Percentiles rank a stretch among this genome's conserved stretches.
Evolutionary conservation across 371 early-diverging fungal species (phyloP).

Genomic region (Mucor irregularis): DNA sequence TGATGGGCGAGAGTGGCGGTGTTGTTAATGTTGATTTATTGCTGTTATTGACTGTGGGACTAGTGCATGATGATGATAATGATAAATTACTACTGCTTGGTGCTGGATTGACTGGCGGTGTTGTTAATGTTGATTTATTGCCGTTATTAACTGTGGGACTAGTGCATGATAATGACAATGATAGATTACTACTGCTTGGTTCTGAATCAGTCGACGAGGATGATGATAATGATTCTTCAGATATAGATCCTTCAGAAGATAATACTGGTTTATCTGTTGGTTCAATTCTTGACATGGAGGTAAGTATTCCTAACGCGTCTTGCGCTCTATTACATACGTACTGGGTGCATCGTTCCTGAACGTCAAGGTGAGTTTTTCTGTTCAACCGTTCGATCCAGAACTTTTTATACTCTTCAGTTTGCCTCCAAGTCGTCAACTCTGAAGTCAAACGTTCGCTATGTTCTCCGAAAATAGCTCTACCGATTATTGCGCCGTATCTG

Average conservation of each 20-base stretch:
- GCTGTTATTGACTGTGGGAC: conserved; percentile 15
- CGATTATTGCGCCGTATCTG: conserved; percentile 24
- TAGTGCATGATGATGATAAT: conserved; percentile 13
- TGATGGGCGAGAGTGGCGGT: conserved; percentile 15
- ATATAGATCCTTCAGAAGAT: conserved; percentile 12
- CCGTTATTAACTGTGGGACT: conserved; percentile 14
- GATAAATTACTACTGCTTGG: conserved; percentile 18
- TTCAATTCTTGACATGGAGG: conserved; percentile 16
- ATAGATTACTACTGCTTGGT: conserved; percentile 16
- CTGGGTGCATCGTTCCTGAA: conserved; percentile 9
- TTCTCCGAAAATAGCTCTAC: conserved; percentile 10
- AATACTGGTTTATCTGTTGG: conserved; percentile 13
- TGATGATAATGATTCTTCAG: too few species aligned
- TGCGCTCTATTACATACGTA: conserved; percentile 11
- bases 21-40: conserved; percentile 2
- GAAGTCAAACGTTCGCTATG: conserved; percentile 19
- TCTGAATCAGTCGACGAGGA: conserved; percentile 14
- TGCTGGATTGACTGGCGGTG: conserved; percentile 8
- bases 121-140: conserved; percentile 3
- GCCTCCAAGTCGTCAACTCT: conserved; percentile 17
- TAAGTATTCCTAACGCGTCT: conserved; percentile 17
- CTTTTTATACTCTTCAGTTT: conserved; percentile 20
- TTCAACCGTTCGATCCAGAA: conserved; percentile 13
- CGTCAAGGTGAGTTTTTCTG: conserved; percentile 15
- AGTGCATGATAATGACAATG: conserved; percentile 14